phyloP scores from a whole-genome alignment of 345 rosid genomes.

The Lagerstroemia speciosa region DNA sequence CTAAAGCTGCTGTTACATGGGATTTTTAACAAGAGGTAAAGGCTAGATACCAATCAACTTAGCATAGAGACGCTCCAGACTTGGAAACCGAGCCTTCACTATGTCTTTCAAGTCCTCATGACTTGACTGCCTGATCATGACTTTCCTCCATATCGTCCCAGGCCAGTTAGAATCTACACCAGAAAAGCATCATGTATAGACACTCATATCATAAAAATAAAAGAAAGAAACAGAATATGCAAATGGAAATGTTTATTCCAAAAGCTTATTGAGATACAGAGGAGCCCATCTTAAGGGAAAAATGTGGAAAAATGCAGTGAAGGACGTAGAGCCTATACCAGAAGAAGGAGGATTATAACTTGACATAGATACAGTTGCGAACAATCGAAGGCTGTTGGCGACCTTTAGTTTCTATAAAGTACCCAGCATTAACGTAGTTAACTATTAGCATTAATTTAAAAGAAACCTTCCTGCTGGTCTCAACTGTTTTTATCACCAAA shows the following conservation, averaged over 20 bases:
- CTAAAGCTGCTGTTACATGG: no score
- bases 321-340: no score
- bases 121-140: conserved; percentile 63
- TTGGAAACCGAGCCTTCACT: conserved; percentile 56
- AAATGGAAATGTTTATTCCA: background rate
- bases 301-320: conserved; percentile 11
- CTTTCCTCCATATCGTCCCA: conserved; percentile 75
- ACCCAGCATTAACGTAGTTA: background rate
- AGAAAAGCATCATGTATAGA: background rate
- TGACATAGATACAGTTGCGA: conserved; percentile 69
- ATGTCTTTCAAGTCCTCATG: conserved; percentile 51
- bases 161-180: conserved; percentile 50
- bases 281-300: background rate
- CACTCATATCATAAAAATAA: no score
- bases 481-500: background rate
- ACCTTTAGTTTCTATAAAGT: conserved; percentile 64
- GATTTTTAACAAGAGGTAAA: conserved; percentile 6
- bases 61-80: conserved; percentile 45
- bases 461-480: background rate
- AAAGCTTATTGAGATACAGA: background rate
- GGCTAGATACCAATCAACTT: conserved; percentile 59
- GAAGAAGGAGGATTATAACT: conserved; percentile 34
- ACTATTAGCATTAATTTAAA: background rate
- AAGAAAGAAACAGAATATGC: no score
- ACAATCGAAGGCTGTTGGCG: conserved; percentile 71